phyloP scores from a whole-genome alignment of 1,284 basidiomycete genomes.

The Porogramme epimiltina region DNA sequence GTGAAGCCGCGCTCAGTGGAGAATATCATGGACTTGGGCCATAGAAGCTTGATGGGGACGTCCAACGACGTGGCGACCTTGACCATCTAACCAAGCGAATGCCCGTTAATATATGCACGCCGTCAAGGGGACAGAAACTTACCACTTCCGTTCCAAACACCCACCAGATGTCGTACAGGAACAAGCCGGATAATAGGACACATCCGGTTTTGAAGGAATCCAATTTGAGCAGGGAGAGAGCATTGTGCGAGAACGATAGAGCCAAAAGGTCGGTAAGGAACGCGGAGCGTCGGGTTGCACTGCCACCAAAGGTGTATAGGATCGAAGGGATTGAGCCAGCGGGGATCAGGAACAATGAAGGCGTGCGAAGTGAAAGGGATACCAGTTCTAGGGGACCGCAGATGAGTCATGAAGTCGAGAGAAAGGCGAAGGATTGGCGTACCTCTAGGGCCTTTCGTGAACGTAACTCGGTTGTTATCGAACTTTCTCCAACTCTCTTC shows the following conservation, averaged over 20 bases:
- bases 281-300: slow-evolving; percentile 58
- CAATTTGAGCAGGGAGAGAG: slow-evolving; percentile 81
- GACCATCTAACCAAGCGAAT: slow-evolving; percentile 69
- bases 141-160: slow-evolving; percentile 84
- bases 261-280: slow-evolving; percentile 82
- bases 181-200: slow-evolving; percentile 79
- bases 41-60: slow-evolving; percentile 92
- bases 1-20: slow-evolving; percentile 69
- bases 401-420: background rate
- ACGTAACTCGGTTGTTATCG: slow-evolving; percentile 45
- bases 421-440: slow-evolving; percentile 15
- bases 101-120: background rate
- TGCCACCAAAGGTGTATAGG: slow-evolving; percentile 59
- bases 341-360: slow-evolving; percentile 67
- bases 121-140: slow-evolving; percentile 32
- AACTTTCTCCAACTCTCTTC: slow-evolving; percentile 53
- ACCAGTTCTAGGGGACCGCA: slow-evolving; percentile 37
- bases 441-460: slow-evolving; percentile 49
- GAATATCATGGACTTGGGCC: slow-evolving; percentile 75
- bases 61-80: slow-evolving; percentile 92
- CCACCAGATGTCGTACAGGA: slow-evolving; percentile 91
- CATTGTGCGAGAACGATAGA: slow-evolving; percentile 84
- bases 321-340: slow-evolving; percentile 68
- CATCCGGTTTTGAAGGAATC: slow-evolving; percentile 92
- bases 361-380: slow-evolving; percentile 58